A percentile compares a stretch with the other conserved stretches of the same genome.
Evolutionary conservation across 148 eudicot species (phyloP).

Genomic region (Silene latifolia): DNA sequence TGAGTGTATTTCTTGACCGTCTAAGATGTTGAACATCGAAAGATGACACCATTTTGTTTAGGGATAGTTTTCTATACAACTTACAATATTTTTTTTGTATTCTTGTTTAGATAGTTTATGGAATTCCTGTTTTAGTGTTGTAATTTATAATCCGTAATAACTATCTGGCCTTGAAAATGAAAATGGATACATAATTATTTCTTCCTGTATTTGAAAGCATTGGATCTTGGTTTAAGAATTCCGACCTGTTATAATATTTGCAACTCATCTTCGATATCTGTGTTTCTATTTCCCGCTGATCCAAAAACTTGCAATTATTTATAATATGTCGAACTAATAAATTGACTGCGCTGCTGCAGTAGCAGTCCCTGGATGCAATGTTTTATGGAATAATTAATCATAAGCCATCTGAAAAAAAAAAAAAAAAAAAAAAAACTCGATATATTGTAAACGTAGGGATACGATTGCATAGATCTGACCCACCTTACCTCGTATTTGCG

Average conservation of each 20-base stretch:
- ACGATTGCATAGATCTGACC: no score
- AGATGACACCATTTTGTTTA: conserved; percentile 28
- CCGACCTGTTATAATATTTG: background rate
- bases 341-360: no score
- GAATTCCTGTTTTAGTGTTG: conserved; percentile 11
- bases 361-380: no score
- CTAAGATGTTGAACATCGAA: conserved; percentile 9
- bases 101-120: conserved; percentile 17
- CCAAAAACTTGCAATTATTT: no score
- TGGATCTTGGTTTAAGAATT: background rate
- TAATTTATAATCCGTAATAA: conserved; percentile 16
- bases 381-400: no score
- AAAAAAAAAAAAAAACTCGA: no score
- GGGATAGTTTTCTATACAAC: conserved; percentile 29
- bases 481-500: no score
- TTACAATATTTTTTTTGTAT: conserved; percentile 21
- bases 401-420: no score
- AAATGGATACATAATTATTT: conserved; percentile 15
- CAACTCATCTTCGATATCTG: background rate
- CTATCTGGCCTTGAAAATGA: conserved; percentile 13
- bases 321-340: no score
- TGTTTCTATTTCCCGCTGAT: background rate
- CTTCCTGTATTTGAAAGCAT: conserved; percentile 17
- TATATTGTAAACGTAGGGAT: no score
- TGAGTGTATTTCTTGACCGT: conserved; percentile 16